Percentiles rank a stretch among this genome's conserved stretches.
Evolutionary conservation across 176 grass and related monocot genomes (phyloP).

Genomic region (Elaeis guineensis): DNA sequence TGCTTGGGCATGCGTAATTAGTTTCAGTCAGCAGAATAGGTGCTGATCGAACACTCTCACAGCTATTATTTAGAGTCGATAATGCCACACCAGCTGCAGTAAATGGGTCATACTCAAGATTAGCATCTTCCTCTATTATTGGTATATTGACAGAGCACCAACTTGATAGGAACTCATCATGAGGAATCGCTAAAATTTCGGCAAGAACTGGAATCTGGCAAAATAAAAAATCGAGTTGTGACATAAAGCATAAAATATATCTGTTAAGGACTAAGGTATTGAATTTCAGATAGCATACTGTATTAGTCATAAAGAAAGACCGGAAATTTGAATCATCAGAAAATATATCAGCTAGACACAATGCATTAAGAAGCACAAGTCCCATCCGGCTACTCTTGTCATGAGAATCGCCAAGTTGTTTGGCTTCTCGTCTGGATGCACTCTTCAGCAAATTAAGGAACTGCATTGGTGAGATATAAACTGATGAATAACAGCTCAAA

Average conservation of each 20-base stretch:
- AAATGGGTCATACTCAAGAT: conserved; percentile 85
- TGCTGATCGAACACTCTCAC: conserved; percentile 22
- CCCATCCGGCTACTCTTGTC: conserved; percentile 50
- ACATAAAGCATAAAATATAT: neutral
- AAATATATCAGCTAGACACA: conserved; percentile 88
- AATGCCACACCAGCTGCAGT: conserved; percentile 58
- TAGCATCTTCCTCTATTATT: conserved; percentile 71
- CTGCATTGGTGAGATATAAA: conserved; percentile 32
- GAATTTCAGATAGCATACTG: conserved; percentile 27
- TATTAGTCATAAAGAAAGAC: conserved; percentile 77
- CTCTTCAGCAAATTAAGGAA: conserved; percentile 88
- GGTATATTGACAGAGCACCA: conserved; percentile 83
- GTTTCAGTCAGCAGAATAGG: conserved; percentile 38
- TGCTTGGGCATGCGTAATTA: conserved; percentile 54
- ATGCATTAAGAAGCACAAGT: conserved; percentile 69
- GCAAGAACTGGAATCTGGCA: conserved; percentile 77
- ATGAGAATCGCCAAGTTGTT: conserved; percentile 18
- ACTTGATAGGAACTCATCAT: conserved; percentile 65
- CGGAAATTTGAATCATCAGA: conserved; percentile 97
- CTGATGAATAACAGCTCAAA: conserved; percentile 17
- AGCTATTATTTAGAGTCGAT: conserved; percentile 16
- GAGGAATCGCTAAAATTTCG: conserved; percentile 67
- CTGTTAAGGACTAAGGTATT: too few species aligned
- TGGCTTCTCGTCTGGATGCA: conserved; percentile 57
- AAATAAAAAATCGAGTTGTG: conserved; percentile 26